Base-by-base conservation (phyloP, 2,329 filamentous ascomycete species). In the Phialemoniopsis sp. region DNA sequence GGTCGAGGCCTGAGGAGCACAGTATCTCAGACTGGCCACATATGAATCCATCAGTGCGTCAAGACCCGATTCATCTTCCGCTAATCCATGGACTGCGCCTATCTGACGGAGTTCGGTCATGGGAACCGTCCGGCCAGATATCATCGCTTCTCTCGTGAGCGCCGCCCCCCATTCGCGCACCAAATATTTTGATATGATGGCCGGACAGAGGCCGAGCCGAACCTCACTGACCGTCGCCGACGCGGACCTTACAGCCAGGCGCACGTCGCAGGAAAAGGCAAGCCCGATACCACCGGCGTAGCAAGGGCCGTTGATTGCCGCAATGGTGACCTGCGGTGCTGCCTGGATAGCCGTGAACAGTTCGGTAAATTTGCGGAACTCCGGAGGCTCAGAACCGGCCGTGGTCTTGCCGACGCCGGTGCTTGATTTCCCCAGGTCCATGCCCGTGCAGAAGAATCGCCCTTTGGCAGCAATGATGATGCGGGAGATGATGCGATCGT, bases 271-370 rank as follows among this genome's bases (percentile, higher is more conserved):
- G 3, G 54, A 53, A 42, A 64, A 65, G 1, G 58, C 60, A 2
- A 68, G 50, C 1, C 63, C 63, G 8, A 65, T 61, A 0, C 64
- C 64, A 5, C 60, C 63, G 3, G 60, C 64, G 40, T 59, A 65
- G 2, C 55, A 55, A 2, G 63, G 58, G 0, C 65, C 63, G 32
- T 67, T 61, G 30, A 67, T 44, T 3, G 44, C 46, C 1, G 63
- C 63, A 30, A 67, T 60, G 1, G 60, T 67, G 4, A 58, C 56
- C 35, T 67, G 60, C 5, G 60, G 58, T 0, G 52, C 58, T 6
- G 40, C 41, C 19, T 63, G 58, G 17, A 67, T 62, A 1, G 51
- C 53, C 8, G 56, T 50, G 41, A 66, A 63, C 0, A 67, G 51
- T 2, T 37, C 35, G 3, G 42, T 47, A 8, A 62, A 40, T 12